These are phyloP conservation scores for Effrenium voratum DNA, from an alignment of 73 alveolate genomes.

Conservation along the genomic window DNA sequence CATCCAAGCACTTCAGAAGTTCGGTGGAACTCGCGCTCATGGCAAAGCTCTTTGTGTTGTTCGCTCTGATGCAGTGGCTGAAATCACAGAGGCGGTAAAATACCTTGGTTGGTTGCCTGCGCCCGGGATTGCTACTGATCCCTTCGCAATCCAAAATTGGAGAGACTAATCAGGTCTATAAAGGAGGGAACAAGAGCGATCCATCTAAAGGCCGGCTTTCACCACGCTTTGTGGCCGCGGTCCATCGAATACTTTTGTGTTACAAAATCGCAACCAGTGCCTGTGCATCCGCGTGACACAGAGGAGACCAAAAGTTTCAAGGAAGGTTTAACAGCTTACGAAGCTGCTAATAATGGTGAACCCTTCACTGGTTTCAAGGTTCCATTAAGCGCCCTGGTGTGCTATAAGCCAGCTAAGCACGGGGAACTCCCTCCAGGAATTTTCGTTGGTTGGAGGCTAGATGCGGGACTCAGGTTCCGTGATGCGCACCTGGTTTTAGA, in stretches of 20 bases:
- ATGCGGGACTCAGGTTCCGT: background rate
- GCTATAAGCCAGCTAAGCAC: background rate
- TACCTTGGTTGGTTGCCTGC: conserved; percentile 8
- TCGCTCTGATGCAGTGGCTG: background rate
- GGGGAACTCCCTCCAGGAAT: background rate
- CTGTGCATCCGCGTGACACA: background rate
- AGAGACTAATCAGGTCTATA: background rate
- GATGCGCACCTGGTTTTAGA: background rate
- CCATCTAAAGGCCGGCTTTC: background rate
- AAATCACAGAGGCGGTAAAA: conserved; percentile 6
- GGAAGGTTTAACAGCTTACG: background rate
- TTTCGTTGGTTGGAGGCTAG: background rate
- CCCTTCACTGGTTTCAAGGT: background rate
- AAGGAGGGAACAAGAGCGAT: background rate
- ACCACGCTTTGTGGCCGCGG: background rate
- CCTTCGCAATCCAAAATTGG: background rate
- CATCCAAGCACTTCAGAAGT: background rate
- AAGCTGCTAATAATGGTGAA: background rate
- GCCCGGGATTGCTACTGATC: conserved; percentile 28
- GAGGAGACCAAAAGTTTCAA: background rate
- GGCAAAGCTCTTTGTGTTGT: background rate
- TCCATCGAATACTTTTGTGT: background rate
- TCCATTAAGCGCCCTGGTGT: conserved; percentile 18
- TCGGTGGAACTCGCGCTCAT: conserved; percentile 26
- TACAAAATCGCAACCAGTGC: background rate